Conservation (phyloP, 129 eudicot genomes). For the Flaveria robusta region DNA sequence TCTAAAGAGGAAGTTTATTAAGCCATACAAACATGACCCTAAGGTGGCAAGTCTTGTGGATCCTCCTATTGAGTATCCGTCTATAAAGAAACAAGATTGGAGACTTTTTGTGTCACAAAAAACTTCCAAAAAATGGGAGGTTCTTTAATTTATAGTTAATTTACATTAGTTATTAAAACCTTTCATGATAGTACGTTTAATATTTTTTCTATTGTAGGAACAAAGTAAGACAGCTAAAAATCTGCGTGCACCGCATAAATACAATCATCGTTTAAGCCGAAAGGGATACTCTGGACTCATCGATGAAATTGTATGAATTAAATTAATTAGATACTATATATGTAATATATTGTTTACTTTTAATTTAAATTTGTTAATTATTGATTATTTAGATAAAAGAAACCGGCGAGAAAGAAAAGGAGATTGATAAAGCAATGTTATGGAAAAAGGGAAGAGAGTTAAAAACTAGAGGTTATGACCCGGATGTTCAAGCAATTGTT, state of each 20-base stretch:
- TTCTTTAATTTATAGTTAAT: too few species aligned
- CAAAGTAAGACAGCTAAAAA: too few species aligned
- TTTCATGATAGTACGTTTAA: too few species aligned
- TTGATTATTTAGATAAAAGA: constrained; percentile 9
- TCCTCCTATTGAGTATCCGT: too few species aligned
- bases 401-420: neutral
- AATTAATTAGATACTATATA: neutral
- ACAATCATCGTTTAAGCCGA: constrained; percentile 8
- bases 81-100: too few species aligned
- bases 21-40: too few species aligned
- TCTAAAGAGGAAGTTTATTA: too few species aligned
- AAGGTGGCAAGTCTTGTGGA: too few species aligned
- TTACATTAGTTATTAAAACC: too few species aligned
- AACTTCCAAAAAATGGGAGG: too few species aligned
- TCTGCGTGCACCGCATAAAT: neutral
- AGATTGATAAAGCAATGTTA: neutral
- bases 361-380: constrained; percentile 8
- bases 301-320: constrained; percentile 1
- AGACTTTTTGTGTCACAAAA: too few species aligned
- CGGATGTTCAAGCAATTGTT: neutral
- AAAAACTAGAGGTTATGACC: neutral
- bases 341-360: neutral
- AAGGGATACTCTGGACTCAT: constrained; percentile 5
- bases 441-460: neutral
- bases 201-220: too few species aligned